Conservation (phyloP, 208 protist genomes). For the Crithidia fasciculata region DNA sequence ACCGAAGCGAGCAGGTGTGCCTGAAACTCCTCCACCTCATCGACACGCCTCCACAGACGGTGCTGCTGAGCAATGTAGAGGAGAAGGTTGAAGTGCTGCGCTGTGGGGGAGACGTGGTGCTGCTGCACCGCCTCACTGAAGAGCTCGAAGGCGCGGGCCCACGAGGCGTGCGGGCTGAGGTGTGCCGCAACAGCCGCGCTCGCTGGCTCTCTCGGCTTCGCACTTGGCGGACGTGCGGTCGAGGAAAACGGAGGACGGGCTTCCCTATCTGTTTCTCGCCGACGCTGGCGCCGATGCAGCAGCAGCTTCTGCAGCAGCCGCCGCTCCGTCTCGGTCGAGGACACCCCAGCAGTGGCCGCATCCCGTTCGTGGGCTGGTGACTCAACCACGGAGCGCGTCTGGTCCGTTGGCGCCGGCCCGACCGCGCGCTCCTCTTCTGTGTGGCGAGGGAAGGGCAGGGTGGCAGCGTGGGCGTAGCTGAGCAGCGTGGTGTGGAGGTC, state of each 20-base stretch:
- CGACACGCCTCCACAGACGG: slow-evolving; percentile 47
- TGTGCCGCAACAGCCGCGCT: background rate
- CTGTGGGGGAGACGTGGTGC: slow-evolving; percentile 60
- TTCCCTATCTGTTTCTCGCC: background rate
- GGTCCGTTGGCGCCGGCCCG: background rate
- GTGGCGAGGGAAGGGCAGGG: background rate
- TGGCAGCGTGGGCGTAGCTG: slow-evolving; percentile 16
- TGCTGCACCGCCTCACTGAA: slow-evolving; percentile 62
- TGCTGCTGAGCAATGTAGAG: slow-evolving; percentile 61
- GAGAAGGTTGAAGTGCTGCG: slow-evolving; percentile 78
- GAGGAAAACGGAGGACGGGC: background rate
- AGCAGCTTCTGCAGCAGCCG: slow-evolving; percentile 26
- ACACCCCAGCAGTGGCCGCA: background rate
- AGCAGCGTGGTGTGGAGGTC: slow-evolving; percentile 32
- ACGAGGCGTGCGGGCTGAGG: slow-evolving; percentile 18
- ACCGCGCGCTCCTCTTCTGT: background rate
- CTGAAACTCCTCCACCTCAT: slow-evolving; percentile 63
- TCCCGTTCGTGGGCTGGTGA: background rate
- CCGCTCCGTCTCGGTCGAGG: slow-evolving; percentile 4
- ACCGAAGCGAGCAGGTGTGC: slow-evolving; percentile 45
- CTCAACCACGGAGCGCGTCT: too few species aligned
- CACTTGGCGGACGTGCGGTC: too few species aligned
- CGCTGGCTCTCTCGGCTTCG: background rate
- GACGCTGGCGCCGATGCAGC: slow-evolving; percentile 20
- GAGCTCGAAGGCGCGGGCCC: slow-evolving; percentile 53